Evolutionary conservation across 2,329 filamentous ascomycete species (phyloP).

Genomic region (Colletotrichum paranaense): DNA sequence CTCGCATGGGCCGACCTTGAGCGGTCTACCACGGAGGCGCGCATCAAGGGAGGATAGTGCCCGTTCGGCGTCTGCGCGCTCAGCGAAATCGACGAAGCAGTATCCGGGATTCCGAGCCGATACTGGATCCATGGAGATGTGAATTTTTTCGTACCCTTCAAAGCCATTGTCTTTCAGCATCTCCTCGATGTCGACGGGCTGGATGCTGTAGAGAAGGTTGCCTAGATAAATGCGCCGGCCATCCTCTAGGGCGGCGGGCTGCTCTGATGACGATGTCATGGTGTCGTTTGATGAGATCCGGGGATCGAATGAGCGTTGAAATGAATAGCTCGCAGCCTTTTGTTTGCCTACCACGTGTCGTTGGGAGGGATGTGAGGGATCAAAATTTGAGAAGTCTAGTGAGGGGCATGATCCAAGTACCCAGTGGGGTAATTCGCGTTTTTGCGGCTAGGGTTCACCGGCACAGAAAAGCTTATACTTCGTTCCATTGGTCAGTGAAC

Average conservation of each 20-base stretch:
- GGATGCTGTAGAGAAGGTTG: constrained; percentile 68
- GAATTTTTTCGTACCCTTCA: constrained; percentile 62
- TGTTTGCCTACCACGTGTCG: background rate
- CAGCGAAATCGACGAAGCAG: constrained; percentile 77
- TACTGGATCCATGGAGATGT: constrained; percentile 76
- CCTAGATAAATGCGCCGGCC: constrained; percentile 69
- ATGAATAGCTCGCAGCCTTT: background rate
- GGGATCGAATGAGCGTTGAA: background rate
- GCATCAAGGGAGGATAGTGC: constrained; percentile 68
- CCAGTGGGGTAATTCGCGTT: background rate
- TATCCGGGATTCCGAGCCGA: constrained; percentile 78
- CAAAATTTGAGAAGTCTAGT: background rate
- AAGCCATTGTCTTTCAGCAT: constrained; percentile 58
- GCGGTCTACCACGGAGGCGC: constrained; percentile 65
- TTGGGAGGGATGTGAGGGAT: background rate
- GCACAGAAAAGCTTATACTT: background rate
- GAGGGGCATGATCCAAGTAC: background rate
- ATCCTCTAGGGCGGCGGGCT: constrained; percentile 33
- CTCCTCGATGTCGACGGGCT: constrained; percentile 70
- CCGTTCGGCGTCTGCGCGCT: constrained; percentile 64
- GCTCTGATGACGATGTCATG: constrained; percentile 10
- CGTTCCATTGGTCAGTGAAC: background rate
- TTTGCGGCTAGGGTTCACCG: background rate
- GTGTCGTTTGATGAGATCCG: no score
- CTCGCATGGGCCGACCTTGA: constrained; percentile 74